A percentile compares a stretch with the other conserved stretches of the same genome.
phyloP scores from a whole-genome alignment of 768 basidiomycete genomes.

The Hygrophoropsis aurantiaca region DNA sequence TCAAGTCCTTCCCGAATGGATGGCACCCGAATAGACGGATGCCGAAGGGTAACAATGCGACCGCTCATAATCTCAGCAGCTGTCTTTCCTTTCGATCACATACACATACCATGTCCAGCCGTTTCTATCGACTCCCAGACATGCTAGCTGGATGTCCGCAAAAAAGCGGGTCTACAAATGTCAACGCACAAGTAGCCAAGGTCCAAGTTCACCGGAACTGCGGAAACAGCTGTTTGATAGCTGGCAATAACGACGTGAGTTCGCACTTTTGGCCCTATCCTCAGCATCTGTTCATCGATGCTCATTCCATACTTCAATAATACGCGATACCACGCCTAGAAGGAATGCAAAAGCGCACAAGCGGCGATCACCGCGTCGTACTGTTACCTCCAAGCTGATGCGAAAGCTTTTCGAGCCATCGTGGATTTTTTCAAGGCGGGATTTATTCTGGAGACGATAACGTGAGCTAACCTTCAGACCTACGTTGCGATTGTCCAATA shows the following conservation, averaged over 20 bases:
- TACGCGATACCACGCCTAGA: too few species aligned
- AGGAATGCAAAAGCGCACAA: slow-evolving; percentile 23
- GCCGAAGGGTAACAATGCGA: too few species aligned
- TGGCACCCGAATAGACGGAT: too few species aligned
- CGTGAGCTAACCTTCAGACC: slow-evolving; percentile 5
- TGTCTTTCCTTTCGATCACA: too few species aligned
- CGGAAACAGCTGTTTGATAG: slow-evolving; percentile 17
- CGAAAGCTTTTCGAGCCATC: slow-evolving; percentile 13
- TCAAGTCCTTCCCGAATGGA: too few species aligned
- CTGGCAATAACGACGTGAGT: slow-evolving; percentile 12
- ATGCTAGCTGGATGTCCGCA: slow-evolving; percentile 2
- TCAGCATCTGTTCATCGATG: too few species aligned
- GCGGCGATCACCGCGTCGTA: slow-evolving; percentile 18
- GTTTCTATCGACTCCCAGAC: slow-evolving; percentile 5
- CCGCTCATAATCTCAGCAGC: too few species aligned
- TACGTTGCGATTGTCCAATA: neutral
- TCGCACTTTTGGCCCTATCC: slow-evolving; percentile 2
- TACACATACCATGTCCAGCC: too few species aligned
- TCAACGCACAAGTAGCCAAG: slow-evolving; percentile 12
- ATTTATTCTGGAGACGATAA: slow-evolving; percentile 20
- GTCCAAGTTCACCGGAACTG: slow-evolving; percentile 16
- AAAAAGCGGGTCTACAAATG: slow-evolving; percentile 15
- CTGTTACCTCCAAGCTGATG: slow-evolving; percentile 17
- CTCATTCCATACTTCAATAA: too few species aligned
- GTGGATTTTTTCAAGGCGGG: slow-evolving; percentile 18